These are phyloP conservation scores for Pontederia crassipes DNA, from an alignment of 176 grass and related monocot genomes.

Conservation along the genomic window DNA sequence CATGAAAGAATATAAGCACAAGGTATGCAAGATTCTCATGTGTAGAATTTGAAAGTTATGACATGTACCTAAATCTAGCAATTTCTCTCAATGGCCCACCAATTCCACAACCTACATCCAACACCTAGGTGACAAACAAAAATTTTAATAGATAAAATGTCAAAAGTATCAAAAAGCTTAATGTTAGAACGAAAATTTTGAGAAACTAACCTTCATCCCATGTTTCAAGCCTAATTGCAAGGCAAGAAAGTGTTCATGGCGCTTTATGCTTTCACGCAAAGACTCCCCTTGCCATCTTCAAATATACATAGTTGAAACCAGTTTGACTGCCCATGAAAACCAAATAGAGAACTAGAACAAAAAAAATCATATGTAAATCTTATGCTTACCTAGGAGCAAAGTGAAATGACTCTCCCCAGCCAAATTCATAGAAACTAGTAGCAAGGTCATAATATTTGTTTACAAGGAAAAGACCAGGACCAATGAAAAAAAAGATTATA, in stretches of 20 bases:
- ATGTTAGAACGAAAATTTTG: background rate
- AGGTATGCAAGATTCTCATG: background rate
- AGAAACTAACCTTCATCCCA: conserved; percentile 66
- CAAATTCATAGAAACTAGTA: conserved; percentile 99
- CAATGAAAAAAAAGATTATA: background rate
- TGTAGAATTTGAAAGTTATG: conserved; percentile 1
- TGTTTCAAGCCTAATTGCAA: conserved; percentile 76
- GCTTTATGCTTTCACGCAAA: conserved; percentile 87
- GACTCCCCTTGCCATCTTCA: conserved; percentile 87
- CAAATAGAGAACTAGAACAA: background rate
- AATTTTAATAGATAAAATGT: conserved; percentile 1
- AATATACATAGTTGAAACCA: conserved; percentile 13
- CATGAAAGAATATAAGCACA: background rate
- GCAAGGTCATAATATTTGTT: conserved; percentile 99
- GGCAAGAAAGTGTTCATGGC: conserved; percentile 89
- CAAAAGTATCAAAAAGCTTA: background rate
- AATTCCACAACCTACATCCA: conserved; percentile 94
- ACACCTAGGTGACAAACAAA: conserved; percentile 43
- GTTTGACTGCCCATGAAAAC: background rate
- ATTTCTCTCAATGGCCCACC: conserved; percentile 91
- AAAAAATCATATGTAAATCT: background rate
- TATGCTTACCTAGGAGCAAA: conserved; percentile 81
- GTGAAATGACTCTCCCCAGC: conserved; percentile 99
- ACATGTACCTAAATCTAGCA: conserved; percentile 77
- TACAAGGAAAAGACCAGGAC: conserved; percentile 18